Evolutionary conservation across 306 rosid species (phyloP), one percentile per base, ranked within the genome.

Genomic region (Malus domestica): DNA sequence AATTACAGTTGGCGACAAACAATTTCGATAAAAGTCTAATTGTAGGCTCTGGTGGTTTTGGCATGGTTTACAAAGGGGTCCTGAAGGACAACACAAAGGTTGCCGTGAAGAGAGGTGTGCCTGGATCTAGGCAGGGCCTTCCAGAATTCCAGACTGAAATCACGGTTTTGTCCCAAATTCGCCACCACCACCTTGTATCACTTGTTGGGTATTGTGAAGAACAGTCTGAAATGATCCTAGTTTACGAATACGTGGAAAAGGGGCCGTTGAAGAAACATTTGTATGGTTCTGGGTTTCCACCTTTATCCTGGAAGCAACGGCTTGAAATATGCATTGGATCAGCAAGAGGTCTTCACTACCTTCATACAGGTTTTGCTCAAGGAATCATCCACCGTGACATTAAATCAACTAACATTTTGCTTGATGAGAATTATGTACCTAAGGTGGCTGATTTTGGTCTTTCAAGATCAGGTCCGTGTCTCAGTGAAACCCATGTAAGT

Each of bases 401-500:
- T 64, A 96, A 96, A 70, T 93, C 99, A 4, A 96, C 99, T 61
- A 96, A 96, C 71, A 96, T 96, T 62, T 83, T 96, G 79, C 90
- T 96, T 49, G 96, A 96, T 71, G 96, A 96, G 70, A 85, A 86
- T 49, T 90, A 89, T 78, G 90, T 93, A 63, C 96, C 99, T 11
- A 93, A 96, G 76, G 99, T 96, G 84, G 96, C 99, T n/a, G 98
- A 96, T 78, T 96, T 96, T 54, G 99, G 99, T 71, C 99, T 96
- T 76, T 96, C 99, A 16, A 88, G 98, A 79, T 86, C 93, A 5
- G 99, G 99, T 22, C 98, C 98, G 6, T 90, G 98, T 79, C 83
- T 96, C 12, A 33, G 91, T 70, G 98, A 96, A 82, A 96, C 97
- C 23, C 99, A 96, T 74, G 99, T 96, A 71, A 96, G 99, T 61